Evolutionary conservation across 2,329 filamentous ascomycete genomes (phyloP).

Genomic region (Elsinoe perseae): DNA sequence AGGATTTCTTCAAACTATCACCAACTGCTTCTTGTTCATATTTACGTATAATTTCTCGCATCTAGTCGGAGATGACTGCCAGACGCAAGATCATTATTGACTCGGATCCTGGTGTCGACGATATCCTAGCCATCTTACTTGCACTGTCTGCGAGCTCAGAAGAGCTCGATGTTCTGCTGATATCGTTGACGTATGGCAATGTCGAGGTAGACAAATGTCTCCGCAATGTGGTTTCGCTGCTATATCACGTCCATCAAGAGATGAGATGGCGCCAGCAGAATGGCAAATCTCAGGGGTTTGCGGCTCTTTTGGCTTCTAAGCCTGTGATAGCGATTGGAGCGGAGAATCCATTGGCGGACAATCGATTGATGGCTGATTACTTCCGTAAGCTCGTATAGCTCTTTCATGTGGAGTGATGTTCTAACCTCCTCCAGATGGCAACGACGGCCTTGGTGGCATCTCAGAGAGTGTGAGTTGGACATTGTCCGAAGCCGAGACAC

Average conservation of each 20-base stretch:
- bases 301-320: conserved; percentile 61
- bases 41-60: not conserved
- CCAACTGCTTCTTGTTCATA: not conserved
- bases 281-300: conserved; percentile 63
- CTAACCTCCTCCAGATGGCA: conserved; percentile 33
- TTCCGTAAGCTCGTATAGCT: conserved; percentile 58
- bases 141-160: conserved; percentile 74
- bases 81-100: conserved; percentile 74
- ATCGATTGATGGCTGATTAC: conserved; percentile 60
- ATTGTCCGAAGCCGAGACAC: not conserved
- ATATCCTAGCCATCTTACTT: conserved; percentile 79
- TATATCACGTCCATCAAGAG: conserved; percentile 87
- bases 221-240: conserved; percentile 80
- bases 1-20: not conserved
- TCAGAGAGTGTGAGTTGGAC: conserved; percentile 34
- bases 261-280: conserved; percentile 68
- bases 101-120: conserved; percentile 63
- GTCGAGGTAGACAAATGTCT: conserved; percentile 80
- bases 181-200: conserved; percentile 92
- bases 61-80: conserved; percentile 32
- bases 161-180: conserved; percentile 75
- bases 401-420: not conserved
- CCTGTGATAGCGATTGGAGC: conserved; percentile 73
- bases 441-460: conserved; percentile 44
- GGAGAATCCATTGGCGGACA: conserved; percentile 75